These are phyloP conservation scores for Carex parvula DNA, from an alignment of 176 grass and related monocot genomes.

Conservation along the genomic window DNA sequence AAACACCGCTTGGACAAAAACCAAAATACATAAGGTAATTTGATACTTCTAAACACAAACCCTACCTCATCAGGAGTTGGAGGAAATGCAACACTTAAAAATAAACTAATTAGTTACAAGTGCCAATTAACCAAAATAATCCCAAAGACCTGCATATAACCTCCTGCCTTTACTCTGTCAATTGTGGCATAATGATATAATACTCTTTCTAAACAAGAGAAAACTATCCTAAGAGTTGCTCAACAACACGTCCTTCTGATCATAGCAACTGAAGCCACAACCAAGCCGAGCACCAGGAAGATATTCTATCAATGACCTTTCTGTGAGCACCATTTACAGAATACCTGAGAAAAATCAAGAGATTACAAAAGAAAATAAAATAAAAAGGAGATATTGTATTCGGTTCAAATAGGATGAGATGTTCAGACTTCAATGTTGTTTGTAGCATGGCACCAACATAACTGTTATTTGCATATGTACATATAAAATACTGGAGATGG, in stretches of 20 bases:
- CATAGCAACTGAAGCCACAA: neutral
- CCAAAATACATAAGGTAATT: neutral
- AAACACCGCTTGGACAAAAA: neutral
- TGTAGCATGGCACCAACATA: neutral
- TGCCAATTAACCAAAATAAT: neutral
- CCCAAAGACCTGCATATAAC: neutral
- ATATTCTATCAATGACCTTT: neutral
- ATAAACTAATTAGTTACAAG: neutral
- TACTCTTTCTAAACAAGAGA: neutral
- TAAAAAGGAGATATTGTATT: neutral
- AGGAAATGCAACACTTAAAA: neutral
- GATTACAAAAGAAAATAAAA: neutral
- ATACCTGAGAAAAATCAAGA: slow-evolving; percentile 16
- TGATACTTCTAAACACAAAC: neutral
- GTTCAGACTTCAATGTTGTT: slow-evolving; percentile 1
- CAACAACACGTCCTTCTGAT: neutral
- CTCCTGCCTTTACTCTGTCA: neutral
- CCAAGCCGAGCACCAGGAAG: neutral
- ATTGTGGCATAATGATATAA: neutral
- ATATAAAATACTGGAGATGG: neutral
- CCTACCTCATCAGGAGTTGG: neutral
- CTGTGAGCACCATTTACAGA: slow-evolving; percentile 7
- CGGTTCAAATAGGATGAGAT: neutral
- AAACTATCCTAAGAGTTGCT: slow-evolving; percentile 8
- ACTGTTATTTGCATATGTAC: neutral